Conservation (phyloP, 2,329 filamentous ascomycete species). For the Nigrograna mackinnonii region DNA sequence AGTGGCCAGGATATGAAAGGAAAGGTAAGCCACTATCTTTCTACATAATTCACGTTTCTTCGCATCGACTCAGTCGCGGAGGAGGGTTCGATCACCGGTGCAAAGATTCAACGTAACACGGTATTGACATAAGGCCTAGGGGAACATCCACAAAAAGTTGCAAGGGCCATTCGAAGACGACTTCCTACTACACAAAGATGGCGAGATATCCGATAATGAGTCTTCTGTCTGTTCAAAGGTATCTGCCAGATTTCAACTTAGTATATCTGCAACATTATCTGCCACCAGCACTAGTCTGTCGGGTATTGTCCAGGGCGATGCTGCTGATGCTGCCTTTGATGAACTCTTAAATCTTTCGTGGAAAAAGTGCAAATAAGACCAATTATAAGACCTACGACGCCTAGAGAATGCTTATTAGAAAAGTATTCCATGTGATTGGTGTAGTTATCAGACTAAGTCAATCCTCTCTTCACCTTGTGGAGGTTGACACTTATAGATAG, state of each 20-base stretch:
- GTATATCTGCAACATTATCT: conserved; percentile 20
- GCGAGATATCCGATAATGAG: conserved; percentile 21
- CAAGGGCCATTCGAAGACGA: conserved; percentile 23
- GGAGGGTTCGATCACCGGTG: no score
- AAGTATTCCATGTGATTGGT: no score
- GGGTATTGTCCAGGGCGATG: background rate
- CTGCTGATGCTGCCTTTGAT: background rate
- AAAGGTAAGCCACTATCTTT: conserved; percentile 17
- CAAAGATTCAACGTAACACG: no score
- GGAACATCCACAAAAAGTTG: conserved; percentile 26
- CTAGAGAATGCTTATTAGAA: no score
- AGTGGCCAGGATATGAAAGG: conserved; percentile 22
- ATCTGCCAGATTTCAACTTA: conserved; percentile 24
- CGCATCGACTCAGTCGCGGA: no score
- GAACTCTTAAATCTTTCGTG: background rate
- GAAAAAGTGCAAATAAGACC: background rate
- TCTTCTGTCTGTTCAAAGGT: conserved; percentile 24
- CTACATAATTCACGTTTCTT: background rate
- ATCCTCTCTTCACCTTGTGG: no score
- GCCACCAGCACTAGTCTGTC: background rate
- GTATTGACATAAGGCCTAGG: conserved; percentile 11
- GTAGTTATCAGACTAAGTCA: no score
- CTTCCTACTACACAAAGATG: conserved; percentile 27
- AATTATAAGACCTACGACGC: no score
- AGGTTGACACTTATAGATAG: no score